Conservation (phyloP, 768 basidiomycete genomes). For the Leccinum boreale region DNA sequence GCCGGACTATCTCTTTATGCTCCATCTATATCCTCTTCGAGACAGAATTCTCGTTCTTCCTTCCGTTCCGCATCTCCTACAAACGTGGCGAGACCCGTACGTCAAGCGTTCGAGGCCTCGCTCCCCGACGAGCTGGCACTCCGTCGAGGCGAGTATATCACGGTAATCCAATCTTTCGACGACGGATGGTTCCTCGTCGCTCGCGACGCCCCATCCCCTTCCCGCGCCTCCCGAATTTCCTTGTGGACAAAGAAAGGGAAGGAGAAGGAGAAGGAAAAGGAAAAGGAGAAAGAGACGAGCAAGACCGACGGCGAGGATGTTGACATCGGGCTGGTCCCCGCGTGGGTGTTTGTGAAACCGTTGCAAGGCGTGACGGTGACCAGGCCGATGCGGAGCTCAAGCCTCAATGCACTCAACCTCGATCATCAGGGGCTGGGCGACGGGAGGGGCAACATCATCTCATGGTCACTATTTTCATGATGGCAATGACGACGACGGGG, state of each 20-base stretch:
- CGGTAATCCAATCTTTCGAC: slow-evolving; percentile 63
- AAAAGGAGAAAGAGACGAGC: slow-evolving; percentile 1
- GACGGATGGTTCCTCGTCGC: slow-evolving; percentile 81
- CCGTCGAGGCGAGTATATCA: slow-evolving; percentile 54
- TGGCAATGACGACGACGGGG: neutral
- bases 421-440: slow-evolving; percentile 25
- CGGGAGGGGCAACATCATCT: slow-evolving; percentile 50
- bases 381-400: slow-evolving; percentile 61
- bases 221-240: slow-evolving; percentile 34
- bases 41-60: slow-evolving; percentile 12
- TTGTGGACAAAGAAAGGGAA: slow-evolving; percentile 5
- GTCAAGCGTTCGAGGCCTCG: slow-evolving; percentile 63
- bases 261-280: neutral
- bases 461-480: slow-evolving; percentile 46
- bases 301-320: slow-evolving; percentile 35
- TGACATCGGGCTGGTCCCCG: slow-evolving; percentile 71
- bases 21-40: slow-evolving; percentile 15
- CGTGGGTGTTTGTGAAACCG: slow-evolving; percentile 72
- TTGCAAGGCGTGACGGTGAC: slow-evolving; percentile 56
- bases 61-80: slow-evolving; percentile 28
- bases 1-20: slow-evolving; percentile 38
- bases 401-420: slow-evolving; percentile 47
- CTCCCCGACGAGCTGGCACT: slow-evolving; percentile 73
- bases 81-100: slow-evolving; percentile 47
- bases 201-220: slow-evolving; percentile 43